phyloP scores from a whole-genome alignment of 148 eudicot genomes.

The Polygonum aviculare region DNA sequence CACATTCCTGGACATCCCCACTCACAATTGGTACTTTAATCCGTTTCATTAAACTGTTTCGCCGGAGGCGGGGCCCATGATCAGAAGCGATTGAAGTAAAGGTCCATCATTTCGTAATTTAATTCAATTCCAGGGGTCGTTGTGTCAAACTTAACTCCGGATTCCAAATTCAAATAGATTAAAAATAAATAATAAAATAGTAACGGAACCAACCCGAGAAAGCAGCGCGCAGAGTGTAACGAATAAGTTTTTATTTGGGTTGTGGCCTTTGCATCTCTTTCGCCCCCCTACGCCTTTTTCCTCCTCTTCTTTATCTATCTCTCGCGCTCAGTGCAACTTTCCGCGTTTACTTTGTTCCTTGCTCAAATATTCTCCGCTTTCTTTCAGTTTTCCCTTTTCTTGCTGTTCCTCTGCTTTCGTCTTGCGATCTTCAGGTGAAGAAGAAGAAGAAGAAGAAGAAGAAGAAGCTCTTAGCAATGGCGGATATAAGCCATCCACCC shows the following conservation, averaged over 20 bases:
- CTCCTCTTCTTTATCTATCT: neutral
- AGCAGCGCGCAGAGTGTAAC: neutral
- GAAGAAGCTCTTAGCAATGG: constrained; percentile 38
- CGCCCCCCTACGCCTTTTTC: neutral
- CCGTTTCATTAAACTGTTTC: neutral
- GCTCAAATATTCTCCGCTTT: constrained; percentile 6
- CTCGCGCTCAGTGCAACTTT: constrained; percentile 2
- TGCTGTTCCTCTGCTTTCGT: neutral
- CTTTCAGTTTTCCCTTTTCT: constrained; percentile 3
- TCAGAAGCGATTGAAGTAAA: neutral
- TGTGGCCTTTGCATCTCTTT: neutral
- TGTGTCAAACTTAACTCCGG: neutral
- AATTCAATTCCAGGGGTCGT: no score
- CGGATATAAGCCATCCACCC: constrained; percentile 78
- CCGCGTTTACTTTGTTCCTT: constrained; percentile 3
- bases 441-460: no score
- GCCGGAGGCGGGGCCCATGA: neutral
- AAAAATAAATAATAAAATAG: neutral
- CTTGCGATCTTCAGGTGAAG: no score
- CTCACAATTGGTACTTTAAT: neutral
- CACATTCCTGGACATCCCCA: no score
- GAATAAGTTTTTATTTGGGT: neutral
- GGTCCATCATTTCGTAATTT: neutral
- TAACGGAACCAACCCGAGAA: neutral
- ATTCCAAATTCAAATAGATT: neutral